phyloP scores from a whole-genome alignment of 208 protist species.

The Leishmania gerbilli region DNA sequence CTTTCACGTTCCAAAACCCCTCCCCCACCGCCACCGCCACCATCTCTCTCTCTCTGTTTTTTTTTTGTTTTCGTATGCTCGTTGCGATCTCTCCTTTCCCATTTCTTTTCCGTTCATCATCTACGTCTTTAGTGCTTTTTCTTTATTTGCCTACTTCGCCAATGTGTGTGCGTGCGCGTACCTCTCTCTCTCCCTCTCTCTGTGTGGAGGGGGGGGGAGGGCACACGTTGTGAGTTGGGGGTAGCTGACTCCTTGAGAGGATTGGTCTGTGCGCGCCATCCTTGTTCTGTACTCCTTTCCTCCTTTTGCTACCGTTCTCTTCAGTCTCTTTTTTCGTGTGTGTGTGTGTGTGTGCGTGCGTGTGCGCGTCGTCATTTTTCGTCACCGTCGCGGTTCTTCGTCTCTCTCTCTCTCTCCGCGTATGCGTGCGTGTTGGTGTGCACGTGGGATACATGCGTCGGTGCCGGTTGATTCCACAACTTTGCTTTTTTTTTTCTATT shows the following conservation, averaged over 20 bases:
- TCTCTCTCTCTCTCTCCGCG: not conserved
- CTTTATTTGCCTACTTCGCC: not conserved
- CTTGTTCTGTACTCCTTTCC: not conserved
- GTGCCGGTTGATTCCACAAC: not conserved
- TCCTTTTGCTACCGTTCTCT: too few relatives aligned
- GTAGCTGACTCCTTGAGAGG: not conserved
- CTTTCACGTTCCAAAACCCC: not conserved
- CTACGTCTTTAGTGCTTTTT: not conserved
- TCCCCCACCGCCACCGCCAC: not conserved
- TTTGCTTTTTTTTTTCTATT: not conserved
- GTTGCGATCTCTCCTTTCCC: not conserved
- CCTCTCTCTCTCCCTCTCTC: not conserved
- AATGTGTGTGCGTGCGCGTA: not conserved
- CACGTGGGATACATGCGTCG: not conserved
- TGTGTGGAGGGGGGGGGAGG: not conserved
- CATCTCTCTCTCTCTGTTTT: constrained; percentile 1
- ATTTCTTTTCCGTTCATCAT: not conserved
- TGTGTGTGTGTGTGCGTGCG: not conserved
- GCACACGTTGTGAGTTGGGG: not conserved
- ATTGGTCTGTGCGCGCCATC: not conserved
- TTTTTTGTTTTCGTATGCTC: not conserved
- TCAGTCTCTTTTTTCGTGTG: not conserved
- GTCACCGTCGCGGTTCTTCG: not conserved
- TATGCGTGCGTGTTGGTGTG: not conserved
- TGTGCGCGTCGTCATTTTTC: not conserved